Percentiles rank a stretch among this genome's conserved stretches.
phyloP scores from a whole-genome alignment of 768 basidiomycete genomes.

The Plicaturopsis crispa region DNA sequence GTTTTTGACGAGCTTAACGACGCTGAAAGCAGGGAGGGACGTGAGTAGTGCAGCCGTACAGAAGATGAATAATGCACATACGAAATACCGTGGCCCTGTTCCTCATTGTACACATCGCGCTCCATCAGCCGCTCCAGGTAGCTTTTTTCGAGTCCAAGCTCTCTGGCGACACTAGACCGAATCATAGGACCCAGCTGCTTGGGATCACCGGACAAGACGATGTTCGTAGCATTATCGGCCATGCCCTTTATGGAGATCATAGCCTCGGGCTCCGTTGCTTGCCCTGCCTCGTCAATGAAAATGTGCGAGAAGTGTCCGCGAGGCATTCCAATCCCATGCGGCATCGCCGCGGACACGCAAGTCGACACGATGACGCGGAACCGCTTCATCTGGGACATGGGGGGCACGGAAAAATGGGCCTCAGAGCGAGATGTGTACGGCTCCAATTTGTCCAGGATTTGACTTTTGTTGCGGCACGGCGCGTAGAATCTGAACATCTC shows the following conservation, averaged over 20 bases:
- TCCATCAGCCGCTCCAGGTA: conserved; percentile 57
- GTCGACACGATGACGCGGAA: conserved; percentile 52
- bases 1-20: conserved; percentile 55
- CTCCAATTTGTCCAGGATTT: conserved; percentile 29
- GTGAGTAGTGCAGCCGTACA: not conserved
- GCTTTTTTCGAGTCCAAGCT: conserved; percentile 50
- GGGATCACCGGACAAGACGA: conserved; percentile 63
- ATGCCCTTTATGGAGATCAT: conserved; percentile 58
- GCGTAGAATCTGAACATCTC: conserved; percentile 50
- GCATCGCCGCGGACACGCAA: conserved; percentile 44
- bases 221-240: conserved; percentile 42
- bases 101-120: conserved; percentile 31
- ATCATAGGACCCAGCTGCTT: conserved; percentile 70
- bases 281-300: conserved; percentile 62
- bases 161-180: conserved; percentile 47
- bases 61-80: conserved; percentile 11
- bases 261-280: conserved; percentile 52
- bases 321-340: conserved; percentile 37
- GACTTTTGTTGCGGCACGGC: conserved; percentile 28
- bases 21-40: conserved; percentile 26
- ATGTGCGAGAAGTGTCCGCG: conserved; percentile 54
- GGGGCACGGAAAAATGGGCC: conserved; percentile 35
- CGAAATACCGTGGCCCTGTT: conserved; percentile 29
- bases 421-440: conserved; percentile 20
- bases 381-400: conserved; percentile 25